Conservation (phyloP, 1,139 yeast genomes). For the Magnusiomyces ingens region DNA sequence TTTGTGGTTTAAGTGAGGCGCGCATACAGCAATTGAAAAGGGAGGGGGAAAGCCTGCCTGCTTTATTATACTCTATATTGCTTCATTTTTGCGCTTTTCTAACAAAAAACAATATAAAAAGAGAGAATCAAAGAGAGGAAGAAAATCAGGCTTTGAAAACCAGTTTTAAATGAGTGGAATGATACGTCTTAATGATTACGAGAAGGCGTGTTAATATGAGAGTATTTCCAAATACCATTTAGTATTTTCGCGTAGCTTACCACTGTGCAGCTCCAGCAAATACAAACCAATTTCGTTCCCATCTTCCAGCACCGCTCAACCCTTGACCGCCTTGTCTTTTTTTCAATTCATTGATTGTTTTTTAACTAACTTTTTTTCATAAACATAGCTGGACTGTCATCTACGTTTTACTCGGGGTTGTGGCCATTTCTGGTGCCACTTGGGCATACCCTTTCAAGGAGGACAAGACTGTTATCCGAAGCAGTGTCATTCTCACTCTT, state of each 20-base stretch:
- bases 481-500: slow-evolving; percentile 71
- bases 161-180: too few relatives aligned
- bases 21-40: too few relatives aligned
- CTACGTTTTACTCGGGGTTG: slow-evolving; percentile 54
- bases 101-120: too few relatives aligned
- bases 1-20: too few relatives aligned
- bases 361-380: not conserved
- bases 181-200: too few relatives aligned
- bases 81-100: not conserved
- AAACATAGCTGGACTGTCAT: slow-evolving; percentile 58
- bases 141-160: too few relatives aligned
- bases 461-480: slow-evolving; percentile 67
- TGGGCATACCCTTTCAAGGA: slow-evolving; percentile 59
- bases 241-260: too few relatives aligned
- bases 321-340: not conserved
- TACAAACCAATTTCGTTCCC: not conserved
- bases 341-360: not conserved
- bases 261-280: too few relatives aligned
- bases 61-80: not conserved
- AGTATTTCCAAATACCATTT: too few relatives aligned
- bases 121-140: too few relatives aligned
- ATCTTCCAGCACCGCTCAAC: not conserved
- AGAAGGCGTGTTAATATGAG: too few relatives aligned
- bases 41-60: too few relatives aligned
- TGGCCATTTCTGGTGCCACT: slow-evolving; percentile 53